phyloP scores from a whole-genome alignment of 305 asterid species.

The Fraxinus ornus region DNA sequence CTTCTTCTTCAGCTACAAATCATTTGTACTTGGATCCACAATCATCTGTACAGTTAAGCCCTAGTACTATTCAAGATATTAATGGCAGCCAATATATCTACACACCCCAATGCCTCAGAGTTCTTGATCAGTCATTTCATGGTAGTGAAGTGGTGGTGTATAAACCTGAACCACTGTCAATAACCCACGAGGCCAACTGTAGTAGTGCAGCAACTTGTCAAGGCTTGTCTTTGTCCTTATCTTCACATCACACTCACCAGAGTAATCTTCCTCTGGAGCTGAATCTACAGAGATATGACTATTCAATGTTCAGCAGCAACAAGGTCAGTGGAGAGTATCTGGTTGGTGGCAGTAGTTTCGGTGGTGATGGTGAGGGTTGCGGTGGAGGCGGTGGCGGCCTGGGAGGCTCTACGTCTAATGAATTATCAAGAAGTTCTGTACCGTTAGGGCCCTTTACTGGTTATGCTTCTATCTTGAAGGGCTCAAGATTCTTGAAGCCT shows the following conservation, averaged over 20 bases:
- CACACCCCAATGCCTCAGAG: slow-evolving; percentile 44
- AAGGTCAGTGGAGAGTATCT: slow-evolving; percentile 32
- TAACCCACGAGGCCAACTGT: slow-evolving; percentile 19
- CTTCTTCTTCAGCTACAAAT: slow-evolving; percentile 24
- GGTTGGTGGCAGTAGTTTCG: slow-evolving; percentile 8
- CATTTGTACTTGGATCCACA: slow-evolving; percentile 54
- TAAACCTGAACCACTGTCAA: slow-evolving; percentile 30
- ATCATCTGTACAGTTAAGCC: slow-evolving; percentile 44
- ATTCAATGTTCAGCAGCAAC: slow-evolving; percentile 31
- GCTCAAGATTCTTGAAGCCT: slow-evolving; percentile 72
- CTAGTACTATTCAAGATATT: slow-evolving; percentile 50
- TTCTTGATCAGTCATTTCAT: slow-evolving; percentile 50
- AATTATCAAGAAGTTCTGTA: slow-evolving; percentile 48
- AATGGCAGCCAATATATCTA: slow-evolving; percentile 34
- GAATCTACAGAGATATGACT: slow-evolving; percentile 46
- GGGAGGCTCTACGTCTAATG: slow-evolving; percentile 16
- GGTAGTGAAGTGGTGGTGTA: slow-evolving; percentile 30
- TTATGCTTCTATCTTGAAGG: slow-evolving; percentile 68
- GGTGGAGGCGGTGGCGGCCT: neutral
- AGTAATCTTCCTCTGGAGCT: slow-evolving; percentile 48
- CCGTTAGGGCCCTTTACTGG: slow-evolving; percentile 90
- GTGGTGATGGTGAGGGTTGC: slow-evolving; percentile 19
- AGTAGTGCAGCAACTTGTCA: slow-evolving; percentile 37
- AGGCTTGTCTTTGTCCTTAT: slow-evolving; percentile 71
- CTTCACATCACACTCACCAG: slow-evolving; percentile 50